Evolutionary conservation across 2,329 filamentous ascomycete species (phyloP), one percentile per base, ranked within the genome.

Genomic region (Ascochyta lentis): DNA sequence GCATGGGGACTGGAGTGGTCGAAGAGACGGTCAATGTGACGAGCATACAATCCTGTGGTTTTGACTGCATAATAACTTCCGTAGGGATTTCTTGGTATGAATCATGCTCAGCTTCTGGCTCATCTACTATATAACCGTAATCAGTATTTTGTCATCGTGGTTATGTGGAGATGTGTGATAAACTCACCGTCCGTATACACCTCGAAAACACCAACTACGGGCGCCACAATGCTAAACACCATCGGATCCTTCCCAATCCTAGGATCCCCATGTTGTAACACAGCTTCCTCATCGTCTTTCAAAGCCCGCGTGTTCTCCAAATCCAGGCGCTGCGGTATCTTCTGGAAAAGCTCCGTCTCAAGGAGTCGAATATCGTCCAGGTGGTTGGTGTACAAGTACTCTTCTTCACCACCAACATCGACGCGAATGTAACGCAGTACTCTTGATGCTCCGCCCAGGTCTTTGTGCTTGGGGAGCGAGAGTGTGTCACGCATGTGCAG

Each of bases 251-350:
- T 50, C 5, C 47, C 54, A 6, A 29, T 5, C 12, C 37, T 48
- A 3, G 24, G n/a, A 37, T 56, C 43, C 1, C 43, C 38, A 7
- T 23, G 6, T 22, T 9, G n/a, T 2, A 50, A 15, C 15, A 59
- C 53, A 15, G 53, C 23, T 29, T 47, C 51, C 34, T 57, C 57
- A 2, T 47, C 56, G 5, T 53, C 43, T 3, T n/a, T 15, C 27
- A 60, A 16, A 10, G 15, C 34, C 22, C 59, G 37, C 12, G 53
- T 55, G 13, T 53, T 57, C 43, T 60, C 59, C 3, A 62, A 34
- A 33, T 62, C 57, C 22, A 62, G 23, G 2, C 41, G 50, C 23
- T 54, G 35, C 10, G 37, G 26, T 15, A 48, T n/a, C 2, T 35
- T 35, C 23, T 35, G 35, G 15, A 58, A 60, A 0, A n/a, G 6